Percentiles rank a stretch among this genome's conserved stretches.
phyloP scores from a whole-genome alignment of 345 rosid genomes.

The Nasturtium officinale region DNA sequence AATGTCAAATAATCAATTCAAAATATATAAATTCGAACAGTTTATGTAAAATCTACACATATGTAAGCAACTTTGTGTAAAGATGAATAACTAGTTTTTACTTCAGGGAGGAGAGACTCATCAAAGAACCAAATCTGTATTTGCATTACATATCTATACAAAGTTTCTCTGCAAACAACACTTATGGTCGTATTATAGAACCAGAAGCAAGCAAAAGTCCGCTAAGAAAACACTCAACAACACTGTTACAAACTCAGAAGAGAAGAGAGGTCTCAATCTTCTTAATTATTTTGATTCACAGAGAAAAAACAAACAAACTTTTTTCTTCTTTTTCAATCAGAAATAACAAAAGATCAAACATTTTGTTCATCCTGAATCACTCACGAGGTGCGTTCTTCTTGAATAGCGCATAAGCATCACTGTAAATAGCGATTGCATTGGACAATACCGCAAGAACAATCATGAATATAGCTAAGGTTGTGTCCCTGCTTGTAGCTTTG shows the following conservation, averaged over 20 bases:
- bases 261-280: slow-evolving; percentile 21
- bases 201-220: slow-evolving; percentile 34
- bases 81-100: background rate
- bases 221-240: slow-evolving; percentile 20
- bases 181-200: slow-evolving; percentile 2
- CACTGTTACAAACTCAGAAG: slow-evolving; percentile 16
- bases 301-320: background rate
- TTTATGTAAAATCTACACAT: too few species aligned
- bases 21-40: too few species aligned
- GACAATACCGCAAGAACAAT: slow-evolving; percentile 61
- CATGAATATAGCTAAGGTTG: slow-evolving; percentile 52
- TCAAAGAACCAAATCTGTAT: background rate
- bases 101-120: background rate
- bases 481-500: slow-evolving; percentile 55
- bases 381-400: slow-evolving; percentile 44
- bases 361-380: slow-evolving; percentile 5
- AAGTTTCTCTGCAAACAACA: slow-evolving; percentile 22
- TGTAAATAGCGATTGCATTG: slow-evolving; percentile 59
- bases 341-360: background rate
- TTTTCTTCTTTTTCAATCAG: slow-evolving; percentile 18
- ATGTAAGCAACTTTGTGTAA: background rate
- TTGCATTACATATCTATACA: slow-evolving; percentile 34
- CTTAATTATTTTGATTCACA: slow-evolving; percentile 36
- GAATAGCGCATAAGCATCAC: slow-evolving; percentile 60
- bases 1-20: too few species aligned